Evolutionary conservation across 2,329 filamentous ascomycete genomes (phyloP), one percentile per base, ranked within the genome.

Genomic region (Calycina herbarum): DNA sequence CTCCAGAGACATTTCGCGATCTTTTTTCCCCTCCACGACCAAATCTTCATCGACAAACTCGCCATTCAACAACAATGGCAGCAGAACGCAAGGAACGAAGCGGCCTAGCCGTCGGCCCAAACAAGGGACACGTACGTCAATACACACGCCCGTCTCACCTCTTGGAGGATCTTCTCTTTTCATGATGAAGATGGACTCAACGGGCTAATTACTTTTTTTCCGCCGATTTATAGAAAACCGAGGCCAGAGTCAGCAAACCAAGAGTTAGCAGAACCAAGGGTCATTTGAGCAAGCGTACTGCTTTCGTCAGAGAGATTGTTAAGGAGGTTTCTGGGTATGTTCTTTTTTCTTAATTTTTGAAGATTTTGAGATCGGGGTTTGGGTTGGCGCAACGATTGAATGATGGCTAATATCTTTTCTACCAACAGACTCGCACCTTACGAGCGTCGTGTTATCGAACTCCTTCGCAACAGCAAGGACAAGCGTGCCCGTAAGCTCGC

Each of bases 401-500:
- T 48, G 11, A 27, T 35, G 40, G 54, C 68, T 69, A 69, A 71
- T 65, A 57, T 40, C 27, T 29, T 6, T 24, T 54, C 15, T 33
- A 11, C n/a, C n/a, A 31, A 61, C 20, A 90, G 92, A 79, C 91
- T 95, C 76, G 92, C 92, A 76, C 92, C 92, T 78, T 95, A 99
- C 82, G 95, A 99, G 90, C 94, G 95, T 83, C 93, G 95, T 80
- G 92, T 99, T 77, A 96, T 99, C 80, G 95, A 99, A 89, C 86
- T 99, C 81, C 91, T 99, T 83, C 93, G 95, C 79, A 99, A 99
- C 91, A 90, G 88, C 86, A 96, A 96, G 87, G 95, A 99, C 85
- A 98, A 98, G 92, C 93, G 94, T 83, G 94, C 94, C 78, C 89
- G 94, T 77, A 97, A 97, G 90, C 92, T 97, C 79, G 94, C 94